phyloP scores from a whole-genome alignment of 2,329 filamentous ascomycete species.

The Spiromastix sp. region DNA sequence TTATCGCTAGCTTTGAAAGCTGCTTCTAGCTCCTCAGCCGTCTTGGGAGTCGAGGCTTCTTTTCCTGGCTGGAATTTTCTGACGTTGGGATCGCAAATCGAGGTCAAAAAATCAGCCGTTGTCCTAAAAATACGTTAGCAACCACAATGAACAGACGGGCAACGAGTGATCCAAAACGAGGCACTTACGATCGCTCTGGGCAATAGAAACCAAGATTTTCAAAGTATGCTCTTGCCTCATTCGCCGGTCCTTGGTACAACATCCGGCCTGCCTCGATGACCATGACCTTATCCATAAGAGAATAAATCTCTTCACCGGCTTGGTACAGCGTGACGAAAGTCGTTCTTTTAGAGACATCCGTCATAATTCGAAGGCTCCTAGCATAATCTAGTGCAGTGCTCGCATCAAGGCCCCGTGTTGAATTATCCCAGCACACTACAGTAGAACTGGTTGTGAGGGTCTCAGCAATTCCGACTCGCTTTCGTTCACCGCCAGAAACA shows the following conservation, averaged over 20 bases:
- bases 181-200: conserved; percentile 36
- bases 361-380: conserved; percentile 60
- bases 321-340: conserved; percentile 64
- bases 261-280: conserved; percentile 64
- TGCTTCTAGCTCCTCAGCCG: conserved; percentile 55
- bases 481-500: conserved; percentile 70
- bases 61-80: conserved; percentile 45
- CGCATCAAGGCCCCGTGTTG: conserved; percentile 67
- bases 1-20: conserved; percentile 55
- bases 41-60: conserved; percentile 58
- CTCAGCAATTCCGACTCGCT: conserved; percentile 70
- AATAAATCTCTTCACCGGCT: conserved; percentile 58
- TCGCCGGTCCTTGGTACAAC: conserved; percentile 54
- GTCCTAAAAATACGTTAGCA: conserved; percentile 37
- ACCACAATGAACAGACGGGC: background rate
- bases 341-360: conserved; percentile 61
- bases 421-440: conserved; percentile 72
- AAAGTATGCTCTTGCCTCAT: conserved; percentile 56
- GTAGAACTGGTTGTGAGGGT: conserved; percentile 63
- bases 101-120: conserved; percentile 68
- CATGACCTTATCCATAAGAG: conserved; percentile 70
- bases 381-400: conserved; percentile 71
- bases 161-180: background rate
- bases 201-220: conserved; percentile 53
- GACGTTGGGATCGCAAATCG: conserved; percentile 63